A percentile compares a stretch with the other conserved stretches of the same genome.
These are phyloP conservation scores for Ailanthus altissimus DNA, from an alignment of 345 rosid genomes.

Conservation along the genomic window DNA sequence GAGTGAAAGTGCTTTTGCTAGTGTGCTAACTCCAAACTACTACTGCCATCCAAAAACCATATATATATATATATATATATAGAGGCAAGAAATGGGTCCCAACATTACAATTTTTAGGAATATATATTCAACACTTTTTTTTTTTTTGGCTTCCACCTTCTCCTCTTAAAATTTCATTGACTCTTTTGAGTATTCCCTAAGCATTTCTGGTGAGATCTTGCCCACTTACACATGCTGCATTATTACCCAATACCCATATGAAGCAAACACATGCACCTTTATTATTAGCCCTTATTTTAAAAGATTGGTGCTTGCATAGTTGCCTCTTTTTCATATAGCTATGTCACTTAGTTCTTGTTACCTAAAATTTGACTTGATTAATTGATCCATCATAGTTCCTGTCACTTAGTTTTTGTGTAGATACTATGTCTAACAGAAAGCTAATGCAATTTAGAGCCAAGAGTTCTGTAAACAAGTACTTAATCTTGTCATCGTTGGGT, in stretches of 20 bases:
- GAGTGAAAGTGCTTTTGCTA: not conserved
- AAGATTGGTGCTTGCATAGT: not conserved
- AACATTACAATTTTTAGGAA: not conserved
- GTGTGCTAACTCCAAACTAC: not conserved
- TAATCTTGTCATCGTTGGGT: too few relatives aligned
- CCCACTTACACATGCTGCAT: conserved; percentile 29
- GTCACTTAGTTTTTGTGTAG: too few relatives aligned
- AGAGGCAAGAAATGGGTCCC: conserved; percentile 12
- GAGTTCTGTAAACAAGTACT: too few relatives aligned
- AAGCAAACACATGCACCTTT: conserved; percentile 32
- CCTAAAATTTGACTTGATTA: not conserved
- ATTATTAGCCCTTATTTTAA: conserved; percentile 8
- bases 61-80: too few relatives aligned
- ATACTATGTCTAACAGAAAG: too few relatives aligned
- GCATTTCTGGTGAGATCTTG: conserved; percentile 35
- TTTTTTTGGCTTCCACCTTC: not conserved
- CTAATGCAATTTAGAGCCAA: too few relatives aligned
- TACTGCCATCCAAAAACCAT: not conserved
- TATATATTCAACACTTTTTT: not conserved
- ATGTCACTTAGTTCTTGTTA: not conserved
- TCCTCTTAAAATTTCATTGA: not conserved
- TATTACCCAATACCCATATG: conserved; percentile 24
- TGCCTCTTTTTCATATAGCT: not conserved
- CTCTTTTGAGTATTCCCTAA: conserved; percentile 33
- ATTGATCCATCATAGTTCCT: too few relatives aligned